Conservation (phyloP, 306 rosid species). For the Castanea mollissima region DNA sequence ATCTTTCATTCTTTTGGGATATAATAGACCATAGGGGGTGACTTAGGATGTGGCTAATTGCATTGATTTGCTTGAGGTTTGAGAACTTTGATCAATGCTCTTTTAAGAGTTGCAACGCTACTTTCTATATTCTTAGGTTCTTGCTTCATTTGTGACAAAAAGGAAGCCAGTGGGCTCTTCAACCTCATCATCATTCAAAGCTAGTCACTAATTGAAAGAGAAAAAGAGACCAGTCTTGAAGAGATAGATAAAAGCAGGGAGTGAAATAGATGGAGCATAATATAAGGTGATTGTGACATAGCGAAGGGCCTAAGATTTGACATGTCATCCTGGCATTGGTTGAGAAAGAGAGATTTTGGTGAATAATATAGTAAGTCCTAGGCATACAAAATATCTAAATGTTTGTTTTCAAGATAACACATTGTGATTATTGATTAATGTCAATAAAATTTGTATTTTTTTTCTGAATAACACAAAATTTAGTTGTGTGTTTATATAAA, state of each 20-base stretch:
- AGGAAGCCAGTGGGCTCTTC: neutral
- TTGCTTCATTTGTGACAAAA: slow-evolving; percentile 20
- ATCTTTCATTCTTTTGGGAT: slow-evolving; percentile 28
- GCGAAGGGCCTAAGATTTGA: slow-evolving; percentile 61
- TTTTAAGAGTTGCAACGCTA: neutral
- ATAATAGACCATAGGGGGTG: neutral
- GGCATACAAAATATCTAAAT: too few species aligned
- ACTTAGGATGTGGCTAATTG: slow-evolving; percentile 13
- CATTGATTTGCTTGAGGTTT: slow-evolving; percentile 6
- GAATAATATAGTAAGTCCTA: neutral
- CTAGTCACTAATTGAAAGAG: slow-evolving; percentile 4
- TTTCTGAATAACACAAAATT: too few species aligned
- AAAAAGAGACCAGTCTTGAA: neutral
- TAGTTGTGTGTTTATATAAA: too few species aligned
- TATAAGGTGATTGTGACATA: slow-evolving; percentile 61
- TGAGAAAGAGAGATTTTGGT: neutral
- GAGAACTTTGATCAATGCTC: neutral
- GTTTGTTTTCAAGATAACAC: too few species aligned
- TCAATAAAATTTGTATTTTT: too few species aligned
- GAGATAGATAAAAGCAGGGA: slow-evolving; percentile 1
- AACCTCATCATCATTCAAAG: neutral
- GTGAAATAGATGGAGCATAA: slow-evolving; percentile 32
- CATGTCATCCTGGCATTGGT: slow-evolving; percentile 36
- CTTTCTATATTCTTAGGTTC: neutral
- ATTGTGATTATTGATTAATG: too few species aligned